These are phyloP conservation scores for Cladosporium sp. DNA, from an alignment of 2,329 filamentous ascomycete species.

Conservation along the genomic window DNA sequence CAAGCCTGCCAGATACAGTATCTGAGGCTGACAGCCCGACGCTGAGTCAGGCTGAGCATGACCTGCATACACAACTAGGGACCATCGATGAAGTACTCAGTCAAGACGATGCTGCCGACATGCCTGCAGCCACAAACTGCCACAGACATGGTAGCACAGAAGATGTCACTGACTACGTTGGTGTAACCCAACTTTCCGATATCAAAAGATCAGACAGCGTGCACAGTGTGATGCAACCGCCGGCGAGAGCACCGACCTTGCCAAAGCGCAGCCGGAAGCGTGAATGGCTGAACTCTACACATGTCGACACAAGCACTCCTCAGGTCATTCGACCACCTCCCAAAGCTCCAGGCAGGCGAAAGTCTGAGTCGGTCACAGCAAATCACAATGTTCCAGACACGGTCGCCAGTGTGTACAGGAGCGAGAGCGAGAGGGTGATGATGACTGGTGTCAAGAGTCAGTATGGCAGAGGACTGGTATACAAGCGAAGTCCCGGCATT, in stretches of 20 bases:
- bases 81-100: slow-evolving; percentile 15
- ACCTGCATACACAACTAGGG: slow-evolving; percentile 27
- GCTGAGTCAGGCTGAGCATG: slow-evolving; percentile 43
- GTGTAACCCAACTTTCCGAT: neutral
- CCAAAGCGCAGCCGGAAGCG: slow-evolving; percentile 42
- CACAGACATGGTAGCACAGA: neutral
- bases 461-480: neutral
- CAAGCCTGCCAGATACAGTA: slow-evolving; percentile 13
- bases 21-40: slow-evolving; percentile 38
- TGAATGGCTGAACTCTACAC: slow-evolving; percentile 24
- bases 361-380: neutral
- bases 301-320: neutral
- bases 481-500: neutral
- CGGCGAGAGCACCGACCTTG: slow-evolving; percentile 31
- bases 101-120: slow-evolving; percentile 1
- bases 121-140: neutral
- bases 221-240: slow-evolving; percentile 28
- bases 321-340: slow-evolving; percentile 6
- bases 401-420: neutral
- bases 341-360: slow-evolving; percentile 7
- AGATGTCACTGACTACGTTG: neutral
- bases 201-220: slow-evolving; percentile 20
- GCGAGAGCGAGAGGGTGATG: slow-evolving; percentile 1
- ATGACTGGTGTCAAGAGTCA: neutral
- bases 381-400: neutral